Evolutionary conservation across 2,329 filamentous ascomycete genomes (phyloP).

Genomic region (Dothideomycetes sp.): DNA sequence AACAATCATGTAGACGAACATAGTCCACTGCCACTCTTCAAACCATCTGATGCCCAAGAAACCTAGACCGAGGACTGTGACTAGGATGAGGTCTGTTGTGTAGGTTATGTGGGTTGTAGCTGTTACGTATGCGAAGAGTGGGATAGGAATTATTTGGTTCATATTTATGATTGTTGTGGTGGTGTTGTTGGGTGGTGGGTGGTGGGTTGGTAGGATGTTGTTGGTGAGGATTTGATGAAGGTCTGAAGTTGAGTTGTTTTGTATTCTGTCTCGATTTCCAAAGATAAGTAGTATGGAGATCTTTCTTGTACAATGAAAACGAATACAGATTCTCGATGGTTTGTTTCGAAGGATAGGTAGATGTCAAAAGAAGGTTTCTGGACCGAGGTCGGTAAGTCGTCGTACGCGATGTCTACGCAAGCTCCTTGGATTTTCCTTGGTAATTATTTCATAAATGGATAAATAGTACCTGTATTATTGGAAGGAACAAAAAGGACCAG

Average conservation of each 20-base stretch:
- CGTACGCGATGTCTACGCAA: no score
- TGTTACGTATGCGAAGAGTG: conserved; percentile 3
- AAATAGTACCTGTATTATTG: no score
- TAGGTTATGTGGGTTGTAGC: background rate
- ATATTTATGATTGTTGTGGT: background rate
- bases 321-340: background rate
- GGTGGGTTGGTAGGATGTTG: background rate
- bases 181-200: background rate
- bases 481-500: no score
- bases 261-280: no score
- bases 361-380: no score
- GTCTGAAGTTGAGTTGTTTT: no score
- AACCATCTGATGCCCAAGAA: background rate
- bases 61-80: background rate
- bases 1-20: background rate
- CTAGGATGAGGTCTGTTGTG: conserved; percentile 2
- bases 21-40: background rate
- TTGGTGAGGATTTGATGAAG: background rate
- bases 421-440: no score
- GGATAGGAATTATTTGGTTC: background rate
- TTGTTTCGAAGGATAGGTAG: background rate
- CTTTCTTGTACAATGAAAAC: no score
- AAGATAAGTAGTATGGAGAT: no score
- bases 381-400: no score
- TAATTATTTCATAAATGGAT: no score